Base-by-base conservation (phyloP, 1,284 basidiomycete species). In the Cutaneotrichosporon mucoides region DNA sequence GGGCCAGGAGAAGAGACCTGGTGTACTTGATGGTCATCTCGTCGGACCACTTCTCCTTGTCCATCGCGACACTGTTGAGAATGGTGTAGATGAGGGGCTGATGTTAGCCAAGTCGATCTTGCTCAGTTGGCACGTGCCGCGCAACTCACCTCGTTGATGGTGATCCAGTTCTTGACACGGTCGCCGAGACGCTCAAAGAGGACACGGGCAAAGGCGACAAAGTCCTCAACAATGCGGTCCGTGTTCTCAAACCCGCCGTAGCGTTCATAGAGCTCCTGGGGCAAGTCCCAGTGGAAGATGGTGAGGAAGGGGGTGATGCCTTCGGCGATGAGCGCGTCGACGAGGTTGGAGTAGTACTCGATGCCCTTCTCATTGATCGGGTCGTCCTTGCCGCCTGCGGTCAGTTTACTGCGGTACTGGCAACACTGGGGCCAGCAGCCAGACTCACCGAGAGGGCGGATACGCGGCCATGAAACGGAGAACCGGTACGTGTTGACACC, bases 131-230 rank as follows among this genome's bases (percentile, higher is more conserved):
- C 24, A 24, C 24, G 24, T 24, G 24, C 24, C 24, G 24, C 24
- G 24, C 24, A 24, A 24, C 24, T 24, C 24, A 24, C 24, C 67
- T 77, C 75, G 62, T 77, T 77, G 64, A 73, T 65, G 5, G 75
- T 77, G 60, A 76, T 71, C 87, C 88, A 89, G 71, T 86, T 79
- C 72, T 87, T 87, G 61, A 89, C 87, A 43, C 86, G 80, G 72
- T 87, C 86, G 8, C 88, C 88, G 65, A 87, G 86, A 5, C 83
- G 80, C 56, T 85, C 80, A 70, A 89, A 90, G 70, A 85, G 85
- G 16, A 86, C 75, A 81, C 85, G 79, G 8, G 87, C 83, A 68
- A 86, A 89, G 63, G 82, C 79, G 36, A 81, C 81, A 66, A 82
- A 89, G 72, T 89, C 87, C 41, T 81, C 75, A 8, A 85, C 79